These are phyloP conservation scores for Sabuloglossum arenarium DNA, from an alignment of 495 filamentous ascomycete species.

Conservation along the genomic window DNA sequence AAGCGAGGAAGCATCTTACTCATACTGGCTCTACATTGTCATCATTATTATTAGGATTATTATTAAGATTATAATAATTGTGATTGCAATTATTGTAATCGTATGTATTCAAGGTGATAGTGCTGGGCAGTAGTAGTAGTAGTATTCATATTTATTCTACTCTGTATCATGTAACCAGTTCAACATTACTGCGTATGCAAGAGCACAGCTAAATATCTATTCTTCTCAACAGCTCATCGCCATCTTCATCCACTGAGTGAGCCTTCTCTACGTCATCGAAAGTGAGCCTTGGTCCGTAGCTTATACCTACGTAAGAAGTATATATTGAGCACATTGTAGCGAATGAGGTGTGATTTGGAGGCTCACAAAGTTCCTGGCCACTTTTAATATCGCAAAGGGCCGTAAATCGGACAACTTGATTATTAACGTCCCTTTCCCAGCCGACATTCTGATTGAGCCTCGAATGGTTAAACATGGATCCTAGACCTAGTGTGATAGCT, in stretches of 20 bases:
- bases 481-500: constrained; percentile 33
- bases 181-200: no score
- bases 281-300: constrained; percentile 29
- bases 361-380: constrained; percentile 30
- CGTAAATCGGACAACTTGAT: constrained; percentile 24
- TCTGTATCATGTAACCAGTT: no score
- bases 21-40: no score
- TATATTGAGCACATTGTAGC: not conserved
- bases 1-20: no score
- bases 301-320: constrained; percentile 20
- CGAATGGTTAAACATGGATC: constrained; percentile 38
- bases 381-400: constrained; percentile 26
- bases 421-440: constrained; percentile 26
- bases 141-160: no score
- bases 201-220: not conserved
- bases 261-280: constrained; percentile 27
- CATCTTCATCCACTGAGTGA: not conserved
- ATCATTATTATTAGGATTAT: no score
- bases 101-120: no score
- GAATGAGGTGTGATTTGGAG: not conserved
- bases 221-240: not conserved
- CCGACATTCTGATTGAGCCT: constrained; percentile 27
- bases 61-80: no score
- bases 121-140: no score
- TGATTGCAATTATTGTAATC: no score